Conservation (phyloP, 106 monocot species). For the Amphibolis antarctica region DNA sequence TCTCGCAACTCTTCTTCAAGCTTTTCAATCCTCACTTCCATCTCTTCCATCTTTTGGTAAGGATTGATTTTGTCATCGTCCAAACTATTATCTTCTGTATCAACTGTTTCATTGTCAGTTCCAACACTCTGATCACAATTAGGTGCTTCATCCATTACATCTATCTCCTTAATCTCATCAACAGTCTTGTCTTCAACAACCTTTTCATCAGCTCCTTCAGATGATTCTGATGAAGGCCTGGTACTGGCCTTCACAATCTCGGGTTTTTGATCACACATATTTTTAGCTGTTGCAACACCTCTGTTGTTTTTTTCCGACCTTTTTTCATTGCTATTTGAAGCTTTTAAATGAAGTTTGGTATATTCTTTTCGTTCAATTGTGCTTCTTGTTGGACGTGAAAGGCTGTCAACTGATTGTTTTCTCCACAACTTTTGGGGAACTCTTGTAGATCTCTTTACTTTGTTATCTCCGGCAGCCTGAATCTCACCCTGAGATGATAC, state of each 20-base stretch:
- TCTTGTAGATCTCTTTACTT: conserved; percentile 41
- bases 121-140: conserved; percentile 41
- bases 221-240: conserved; percentile 45
- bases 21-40: conserved; percentile 68
- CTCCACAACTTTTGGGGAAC: conserved; percentile 52
- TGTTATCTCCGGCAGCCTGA: conserved; percentile 36
- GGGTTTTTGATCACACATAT: conserved; percentile 21
- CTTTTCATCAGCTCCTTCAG: conserved; percentile 67
- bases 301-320: conserved; percentile 44
- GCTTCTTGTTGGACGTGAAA: conserved; percentile 29
- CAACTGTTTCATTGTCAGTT: conserved; percentile 67
- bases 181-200: conserved; percentile 27
- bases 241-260: conserved; percentile 31
- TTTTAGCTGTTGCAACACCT: conserved; percentile 25
- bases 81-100: conserved; percentile 50
- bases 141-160: conserved; percentile 38
- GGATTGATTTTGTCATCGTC: conserved; percentile 25
- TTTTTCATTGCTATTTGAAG: conserved; percentile 40
- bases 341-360: conserved; percentile 46
- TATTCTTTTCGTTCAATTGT: conserved; percentile 31
- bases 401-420: conserved; percentile 42
- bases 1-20: conserved; percentile 91
- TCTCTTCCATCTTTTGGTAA: conserved; percentile 52
- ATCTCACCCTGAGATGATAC: conserved; percentile 52
- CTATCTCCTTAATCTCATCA: conserved; percentile 60